Evolutionary conservation across 148 eudicot species (phyloP).

Genomic region (Limonium bicolor): DNA sequence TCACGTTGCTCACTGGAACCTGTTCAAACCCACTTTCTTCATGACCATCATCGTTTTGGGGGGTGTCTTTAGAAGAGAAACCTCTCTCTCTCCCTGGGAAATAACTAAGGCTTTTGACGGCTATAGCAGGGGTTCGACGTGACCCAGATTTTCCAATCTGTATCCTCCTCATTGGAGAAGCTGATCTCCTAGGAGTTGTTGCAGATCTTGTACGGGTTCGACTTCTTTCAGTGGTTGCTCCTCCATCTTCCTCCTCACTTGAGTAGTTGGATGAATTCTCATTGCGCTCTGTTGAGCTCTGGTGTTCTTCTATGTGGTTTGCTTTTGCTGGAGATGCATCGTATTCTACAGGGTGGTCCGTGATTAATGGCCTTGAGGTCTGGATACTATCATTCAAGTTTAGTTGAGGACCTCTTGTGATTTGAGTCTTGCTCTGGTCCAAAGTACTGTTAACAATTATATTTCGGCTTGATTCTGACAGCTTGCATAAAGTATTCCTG

Average conservation of each 20-base stretch:
- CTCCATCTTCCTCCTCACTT: slow-evolving; percentile 57
- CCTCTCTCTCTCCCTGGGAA: slow-evolving; percentile 62
- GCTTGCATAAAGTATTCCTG: slow-evolving; percentile 47
- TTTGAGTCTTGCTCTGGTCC: slow-evolving; percentile 10
- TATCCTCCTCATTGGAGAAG: slow-evolving; percentile 92
- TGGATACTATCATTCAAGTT: slow-evolving; percentile 16
- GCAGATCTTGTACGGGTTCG: slow-evolving; percentile 61
- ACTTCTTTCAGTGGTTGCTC: slow-evolving; percentile 80
- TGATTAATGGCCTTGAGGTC: slow-evolving; percentile 7
- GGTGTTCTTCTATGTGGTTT: slow-evolving; percentile 63
- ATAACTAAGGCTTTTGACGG: slow-evolving; percentile 60
- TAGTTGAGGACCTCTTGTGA: slow-evolving; percentile 10
- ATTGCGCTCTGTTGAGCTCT: slow-evolving; percentile 45
- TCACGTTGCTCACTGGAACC: slow-evolving; percentile 41
- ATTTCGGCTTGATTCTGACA: slow-evolving; percentile 29
- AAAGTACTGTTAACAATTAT: slow-evolving; percentile 10
- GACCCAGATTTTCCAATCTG: slow-evolving; percentile 92
- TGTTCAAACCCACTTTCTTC: slow-evolving; percentile 43
- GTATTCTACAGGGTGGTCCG: slow-evolving; percentile 41
- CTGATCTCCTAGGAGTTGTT: slow-evolving; percentile 95
- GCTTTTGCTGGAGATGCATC: slow-evolving; percentile 87
- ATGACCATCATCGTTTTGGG: slow-evolving; percentile 29
- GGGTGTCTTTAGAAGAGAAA: slow-evolving; percentile 26
- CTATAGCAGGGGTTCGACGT: slow-evolving; percentile 59
- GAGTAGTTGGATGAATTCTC: slow-evolving; percentile 57